A percentile compares a stretch with the other conserved stretches of the same genome.
Evolutionary conservation across 2,329 filamentous ascomycete genomes (phyloP).

Genomic region (Cladophialophora carrionii): DNA sequence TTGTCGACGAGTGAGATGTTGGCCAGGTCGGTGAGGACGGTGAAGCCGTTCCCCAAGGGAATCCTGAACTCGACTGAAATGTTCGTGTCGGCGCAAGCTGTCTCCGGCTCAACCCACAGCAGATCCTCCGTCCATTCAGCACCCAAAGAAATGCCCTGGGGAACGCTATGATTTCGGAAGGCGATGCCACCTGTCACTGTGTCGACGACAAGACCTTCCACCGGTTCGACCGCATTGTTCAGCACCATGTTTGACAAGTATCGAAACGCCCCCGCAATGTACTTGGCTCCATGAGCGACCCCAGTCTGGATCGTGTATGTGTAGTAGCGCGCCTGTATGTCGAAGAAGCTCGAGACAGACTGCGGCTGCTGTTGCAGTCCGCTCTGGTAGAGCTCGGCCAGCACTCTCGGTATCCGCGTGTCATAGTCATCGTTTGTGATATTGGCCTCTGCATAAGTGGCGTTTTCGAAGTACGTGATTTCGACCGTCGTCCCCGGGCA

Average conservation of each 20-base stretch:
- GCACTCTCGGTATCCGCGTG: slow-evolving; percentile 43
- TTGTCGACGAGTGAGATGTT: slow-evolving; percentile 47
- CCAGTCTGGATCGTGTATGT: slow-evolving; percentile 25
- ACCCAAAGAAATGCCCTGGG: slow-evolving; percentile 49
- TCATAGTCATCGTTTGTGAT: slow-evolving; percentile 40
- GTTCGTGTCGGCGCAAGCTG: slow-evolving; percentile 48
- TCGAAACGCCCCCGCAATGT: slow-evolving; percentile 42
- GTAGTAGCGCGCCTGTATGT: slow-evolving; percentile 48
- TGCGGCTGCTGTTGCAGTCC: slow-evolving; percentile 40
- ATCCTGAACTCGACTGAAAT: slow-evolving; percentile 49
- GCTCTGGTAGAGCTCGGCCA: slow-evolving; percentile 47
- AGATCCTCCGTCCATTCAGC: slow-evolving; percentile 54
- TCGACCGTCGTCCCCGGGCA: slow-evolving; percentile 40
- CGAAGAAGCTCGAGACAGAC: slow-evolving; percentile 50
- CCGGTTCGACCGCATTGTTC: slow-evolving; percentile 41
- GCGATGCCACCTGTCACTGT: slow-evolving; percentile 49
- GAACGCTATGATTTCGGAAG: slow-evolving; percentile 52
- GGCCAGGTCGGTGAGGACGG: slow-evolving; percentile 12
- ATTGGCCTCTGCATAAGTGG: slow-evolving; percentile 29
- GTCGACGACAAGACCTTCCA: slow-evolving; percentile 48
- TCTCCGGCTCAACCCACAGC: slow-evolving; percentile 54
- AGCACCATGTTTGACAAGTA: slow-evolving; percentile 43
- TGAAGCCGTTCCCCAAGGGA: slow-evolving; percentile 16
- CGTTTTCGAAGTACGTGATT: slow-evolving; percentile 38
- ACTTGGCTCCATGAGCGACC: slow-evolving; percentile 32